Percentiles rank a stretch among this genome's conserved stretches.
Conservation (phyloP, 2,329 filamentous ascomycete genomes). For the Paracoccidioides lutzii region DNA sequence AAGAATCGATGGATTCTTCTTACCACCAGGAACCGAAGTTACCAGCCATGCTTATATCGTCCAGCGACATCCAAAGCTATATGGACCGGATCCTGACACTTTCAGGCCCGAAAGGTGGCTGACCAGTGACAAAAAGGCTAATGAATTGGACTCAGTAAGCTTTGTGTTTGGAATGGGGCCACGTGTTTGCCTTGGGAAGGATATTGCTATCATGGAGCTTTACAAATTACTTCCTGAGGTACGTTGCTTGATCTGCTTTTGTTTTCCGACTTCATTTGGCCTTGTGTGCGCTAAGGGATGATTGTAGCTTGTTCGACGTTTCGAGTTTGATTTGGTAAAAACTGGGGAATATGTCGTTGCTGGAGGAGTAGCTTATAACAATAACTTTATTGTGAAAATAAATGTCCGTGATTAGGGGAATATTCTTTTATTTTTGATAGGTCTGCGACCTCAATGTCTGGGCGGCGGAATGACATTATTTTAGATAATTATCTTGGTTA, state of each 20-base stretch:
- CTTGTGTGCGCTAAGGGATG: background rate
- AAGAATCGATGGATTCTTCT: constrained; percentile 20
- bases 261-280: background rate
- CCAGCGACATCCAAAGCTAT: constrained; percentile 31
- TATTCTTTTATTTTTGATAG: background rate
- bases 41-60: constrained; percentile 15
- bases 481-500: too few relatives aligned
- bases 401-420: background rate
- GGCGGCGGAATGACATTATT: background rate
- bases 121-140: constrained; percentile 16
- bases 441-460: background rate
- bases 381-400: constrained; percentile 6
- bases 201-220: constrained; percentile 16
- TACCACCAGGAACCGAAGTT: constrained; percentile 13
- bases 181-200: constrained; percentile 15
- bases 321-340: constrained; percentile 11
- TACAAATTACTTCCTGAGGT: constrained; percentile 15
- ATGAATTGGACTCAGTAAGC: constrained; percentile 8
- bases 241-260: background rate
- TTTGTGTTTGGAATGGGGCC: constrained; percentile 14
- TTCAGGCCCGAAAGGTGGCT: constrained; percentile 39
- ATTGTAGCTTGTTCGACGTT: constrained; percentile 6
- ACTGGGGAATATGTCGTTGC: constrained; percentile 12
- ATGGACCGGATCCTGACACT: constrained; percentile 32
- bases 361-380: constrained; percentile 13